phyloP scores from a whole-genome alignment of 371 early-diverging fungal genomes.

The Mortierella sp. region DNA sequence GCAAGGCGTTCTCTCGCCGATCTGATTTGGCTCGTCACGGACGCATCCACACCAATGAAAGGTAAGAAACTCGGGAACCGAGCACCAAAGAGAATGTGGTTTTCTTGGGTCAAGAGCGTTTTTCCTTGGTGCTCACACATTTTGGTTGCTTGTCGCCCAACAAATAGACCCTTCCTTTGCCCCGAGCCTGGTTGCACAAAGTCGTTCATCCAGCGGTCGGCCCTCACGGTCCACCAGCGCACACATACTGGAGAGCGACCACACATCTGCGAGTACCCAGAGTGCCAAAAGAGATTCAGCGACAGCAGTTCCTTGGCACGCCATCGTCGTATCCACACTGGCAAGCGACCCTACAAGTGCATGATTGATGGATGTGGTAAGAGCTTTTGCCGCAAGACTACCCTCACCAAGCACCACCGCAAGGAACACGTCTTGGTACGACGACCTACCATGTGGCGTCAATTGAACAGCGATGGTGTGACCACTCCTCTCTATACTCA shows the following conservation, averaged over 20 bases:
- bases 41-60: constrained; percentile 81
- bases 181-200: constrained; percentile 73
- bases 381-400: constrained; percentile 77
- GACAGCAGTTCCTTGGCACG: constrained; percentile 64
- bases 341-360: constrained; percentile 77
- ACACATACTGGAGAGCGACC: constrained; percentile 87
- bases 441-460: constrained; percentile 21
- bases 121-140: too few relatives aligned
- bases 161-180: constrained; percentile 70
- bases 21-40: constrained; percentile 80
- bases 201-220: constrained; percentile 82
- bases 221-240: constrained; percentile 79
- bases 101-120: too few relatives aligned
- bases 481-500: too few relatives aligned
- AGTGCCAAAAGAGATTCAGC: constrained; percentile 69
- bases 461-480: constrained; percentile 10
- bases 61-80: constrained; percentile 53
- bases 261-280: constrained; percentile 71
- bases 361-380: constrained; percentile 65
- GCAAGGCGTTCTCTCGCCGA: constrained; percentile 77
- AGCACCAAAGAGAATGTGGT: too few relatives aligned
- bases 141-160: background rate
- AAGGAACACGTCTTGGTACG: constrained; percentile 50
- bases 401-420: constrained; percentile 71
- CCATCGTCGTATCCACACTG: constrained; percentile 75